Conservation (phyloP, 345 rosid species). For the Punica granatum region DNA sequence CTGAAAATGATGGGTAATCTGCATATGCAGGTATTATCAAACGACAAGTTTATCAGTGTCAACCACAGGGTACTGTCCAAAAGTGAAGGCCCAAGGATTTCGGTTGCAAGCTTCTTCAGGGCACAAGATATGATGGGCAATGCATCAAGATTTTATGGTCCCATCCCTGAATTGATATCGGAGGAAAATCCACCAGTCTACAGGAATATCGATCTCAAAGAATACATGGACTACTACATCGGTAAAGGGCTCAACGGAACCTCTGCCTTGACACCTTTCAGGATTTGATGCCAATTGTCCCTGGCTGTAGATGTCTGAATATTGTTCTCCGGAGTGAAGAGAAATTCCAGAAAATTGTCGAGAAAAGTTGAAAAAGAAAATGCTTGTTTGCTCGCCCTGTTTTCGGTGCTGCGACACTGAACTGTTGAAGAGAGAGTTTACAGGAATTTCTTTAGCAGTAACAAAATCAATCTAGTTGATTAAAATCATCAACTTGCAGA, state of each 20-base stretch:
- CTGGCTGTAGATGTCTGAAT: not conserved
- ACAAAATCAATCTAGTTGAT: too few relatives aligned
- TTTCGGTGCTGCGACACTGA: too few relatives aligned
- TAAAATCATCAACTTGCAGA: too few relatives aligned
- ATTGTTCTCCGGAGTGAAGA: not conserved
- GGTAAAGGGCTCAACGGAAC: constrained; percentile 31
- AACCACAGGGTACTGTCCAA: constrained; percentile 4
- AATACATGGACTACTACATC: constrained; percentile 9
- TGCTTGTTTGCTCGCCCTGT: too few relatives aligned
- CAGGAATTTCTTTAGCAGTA: too few relatives aligned
- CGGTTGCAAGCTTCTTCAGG: not conserved
- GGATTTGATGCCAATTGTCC: constrained; percentile 5
- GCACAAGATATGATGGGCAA: not conserved
- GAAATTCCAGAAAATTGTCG: too few relatives aligned
- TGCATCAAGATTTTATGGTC: constrained; percentile 13
- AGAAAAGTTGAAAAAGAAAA: too few relatives aligned
- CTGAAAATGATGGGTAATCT: not conserved
- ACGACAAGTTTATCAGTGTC: not conserved
- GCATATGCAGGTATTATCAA: not conserved
- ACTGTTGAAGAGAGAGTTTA: too few relatives aligned
- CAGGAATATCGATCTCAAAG: constrained; percentile 30
- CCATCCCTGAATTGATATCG: constrained; percentile 34
- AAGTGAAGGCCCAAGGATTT: not conserved
- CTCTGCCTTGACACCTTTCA: constrained; percentile 12
- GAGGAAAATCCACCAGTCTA: constrained; percentile 39